Base-by-base conservation (phyloP, 2,329 filamentous ascomycete genomes). In the Ceratocystis huliohia region DNA sequence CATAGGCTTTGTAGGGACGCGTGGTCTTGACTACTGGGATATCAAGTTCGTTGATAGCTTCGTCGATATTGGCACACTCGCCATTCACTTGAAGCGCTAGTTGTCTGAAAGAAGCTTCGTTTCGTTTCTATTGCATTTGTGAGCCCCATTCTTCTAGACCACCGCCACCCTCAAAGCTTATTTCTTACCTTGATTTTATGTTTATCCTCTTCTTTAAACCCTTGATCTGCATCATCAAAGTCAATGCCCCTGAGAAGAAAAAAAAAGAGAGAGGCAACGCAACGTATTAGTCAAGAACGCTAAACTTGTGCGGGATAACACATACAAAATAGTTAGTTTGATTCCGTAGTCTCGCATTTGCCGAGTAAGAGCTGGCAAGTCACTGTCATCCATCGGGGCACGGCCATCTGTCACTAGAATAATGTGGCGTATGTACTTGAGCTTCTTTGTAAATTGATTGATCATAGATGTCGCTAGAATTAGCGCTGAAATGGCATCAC, bases 141-240 rank as follows among this genome's bases (percentile, higher is more conserved):
- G 28, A 57, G 65, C 53, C 17, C 7, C 15, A 33, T 59, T 8
- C 15, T 59, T 30, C 6, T 15, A 37, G 20, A 10, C 17, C 5
- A 59, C 6, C 22, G 13, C 3, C 33, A 37, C 17, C 8, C 2
- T 17, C 6, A n/a, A 66, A 50, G 64, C 65, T 50, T 72, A 87
- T 86, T 80, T 97, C 65, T 50, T 72, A 87, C 86, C 80, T 97
- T 97, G 64, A 75, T 74, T 0, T 74, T 70, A 20, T 86, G 78
- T 74, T 99, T 99, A 70, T 88, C 84, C 74, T 96, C 91, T 76
- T 97, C 93, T 74, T 96, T 96, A 73, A 90, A 89, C 53, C 92
- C 92, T 73, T 88, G 96, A 1, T 96, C 91, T 0, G 84, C 74
- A 74, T 96, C 91, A 73, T 99, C 91, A 75, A 99, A 97, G 74